phyloP scores from a whole-genome alignment of 2,329 filamentous ascomycete species.

The Aureobasidium sp. region DNA sequence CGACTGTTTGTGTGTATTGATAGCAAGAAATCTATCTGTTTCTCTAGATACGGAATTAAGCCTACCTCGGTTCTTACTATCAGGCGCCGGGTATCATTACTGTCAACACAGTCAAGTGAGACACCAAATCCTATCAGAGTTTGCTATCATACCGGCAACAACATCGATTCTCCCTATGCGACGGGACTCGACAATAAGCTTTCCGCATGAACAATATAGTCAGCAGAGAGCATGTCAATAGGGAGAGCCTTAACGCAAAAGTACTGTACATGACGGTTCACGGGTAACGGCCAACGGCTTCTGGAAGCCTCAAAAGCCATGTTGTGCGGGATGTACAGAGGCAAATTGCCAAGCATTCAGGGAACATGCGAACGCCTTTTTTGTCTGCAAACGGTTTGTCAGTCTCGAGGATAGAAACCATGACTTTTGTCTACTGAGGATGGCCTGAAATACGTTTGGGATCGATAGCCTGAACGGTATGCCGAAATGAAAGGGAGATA shows the following conservation, averaged over 20 bases:
- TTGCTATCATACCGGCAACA: not conserved
- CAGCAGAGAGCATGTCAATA: not conserved
- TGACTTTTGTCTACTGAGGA: not conserved
- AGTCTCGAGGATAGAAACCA: not conserved
- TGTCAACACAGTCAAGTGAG: not conserved
- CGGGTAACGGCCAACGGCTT: slow-evolving; percentile 11
- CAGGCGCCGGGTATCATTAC: not conserved
- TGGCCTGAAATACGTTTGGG: slow-evolving; percentile 1
- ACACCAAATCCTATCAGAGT: not conserved
- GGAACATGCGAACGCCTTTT: slow-evolving; percentile 5
- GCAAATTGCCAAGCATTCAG: slow-evolving; percentile 3
- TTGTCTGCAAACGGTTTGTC: slow-evolving; percentile 9
- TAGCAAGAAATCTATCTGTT: not conserved
- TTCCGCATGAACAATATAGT: not conserved
- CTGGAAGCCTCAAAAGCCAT: not conserved
- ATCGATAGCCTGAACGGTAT: slow-evolving; percentile 16
- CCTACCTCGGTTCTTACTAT: not conserved
- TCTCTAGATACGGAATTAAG: not conserved
- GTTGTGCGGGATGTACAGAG: not conserved
- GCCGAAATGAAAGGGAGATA: slow-evolving; percentile 15
- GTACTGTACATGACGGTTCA: not conserved
- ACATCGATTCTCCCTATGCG: not conserved
- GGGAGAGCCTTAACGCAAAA: not conserved
- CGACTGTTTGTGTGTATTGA: not conserved
- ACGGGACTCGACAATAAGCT: slow-evolving; percentile 1